Conservation (phyloP, 192 early-diverging fungal species). For the Umbelopsis ramanniana region DNA sequence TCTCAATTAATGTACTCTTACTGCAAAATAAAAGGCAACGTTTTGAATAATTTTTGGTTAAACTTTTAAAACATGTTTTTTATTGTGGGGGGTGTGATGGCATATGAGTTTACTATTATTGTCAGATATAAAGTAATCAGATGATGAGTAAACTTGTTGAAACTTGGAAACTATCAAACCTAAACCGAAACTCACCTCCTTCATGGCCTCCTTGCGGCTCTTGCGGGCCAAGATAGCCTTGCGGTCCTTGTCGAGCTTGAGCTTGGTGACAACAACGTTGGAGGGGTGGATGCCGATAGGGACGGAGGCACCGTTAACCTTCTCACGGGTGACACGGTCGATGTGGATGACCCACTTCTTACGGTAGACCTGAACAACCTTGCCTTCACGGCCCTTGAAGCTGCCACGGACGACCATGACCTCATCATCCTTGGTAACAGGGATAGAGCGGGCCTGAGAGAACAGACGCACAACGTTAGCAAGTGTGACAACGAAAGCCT, state of each 20-base stretch:
- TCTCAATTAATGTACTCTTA: too few species aligned
- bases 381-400: slow-evolving; percentile 97
- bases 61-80: slow-evolving; percentile 12
- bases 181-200: slow-evolving; percentile 27
- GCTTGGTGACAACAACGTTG: slow-evolving; percentile 96
- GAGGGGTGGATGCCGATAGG: slow-evolving; percentile 97
- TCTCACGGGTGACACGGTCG: slow-evolving; percentile 95
- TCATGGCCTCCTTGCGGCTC: slow-evolving; percentile 52
- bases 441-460: slow-evolving; percentile 86
- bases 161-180: neutral
- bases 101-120: slow-evolving; percentile 8
- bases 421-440: slow-evolving; percentile 98
- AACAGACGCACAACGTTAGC: neutral
- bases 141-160: too few species aligned
- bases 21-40: neutral
- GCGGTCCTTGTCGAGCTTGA: slow-evolving; percentile 98
- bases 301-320: slow-evolving; percentile 95
- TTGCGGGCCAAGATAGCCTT: slow-evolving; percentile 90
- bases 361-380: slow-evolving; percentile 96
- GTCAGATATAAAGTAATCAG: neutral
- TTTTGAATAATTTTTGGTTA: neutral
- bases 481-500: too few species aligned
- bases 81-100: neutral
- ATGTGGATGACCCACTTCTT: slow-evolving; percentile 99
- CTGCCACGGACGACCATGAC: slow-evolving; percentile 94